Conservation (phyloP, 208 protist genomes). For the Entamoeba moshkovskii region DNA sequence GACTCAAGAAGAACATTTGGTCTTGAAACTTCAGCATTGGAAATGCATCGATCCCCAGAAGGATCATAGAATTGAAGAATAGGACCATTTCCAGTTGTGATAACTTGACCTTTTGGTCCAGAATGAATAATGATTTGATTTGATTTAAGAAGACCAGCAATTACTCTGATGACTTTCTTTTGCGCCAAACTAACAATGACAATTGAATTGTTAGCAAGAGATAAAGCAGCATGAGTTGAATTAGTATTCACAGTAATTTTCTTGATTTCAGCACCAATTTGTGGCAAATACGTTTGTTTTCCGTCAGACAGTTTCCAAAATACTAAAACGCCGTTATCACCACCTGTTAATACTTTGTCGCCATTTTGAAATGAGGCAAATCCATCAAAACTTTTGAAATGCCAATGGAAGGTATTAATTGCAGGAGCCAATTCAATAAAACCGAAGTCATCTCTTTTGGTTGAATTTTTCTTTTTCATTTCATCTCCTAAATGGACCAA, state of each 20-base stretch:
- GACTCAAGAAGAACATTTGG: background rate
- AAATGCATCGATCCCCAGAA: background rate
- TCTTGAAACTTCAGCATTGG: background rate
- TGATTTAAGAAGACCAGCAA: background rate
- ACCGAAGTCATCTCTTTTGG: background rate
- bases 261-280: background rate
- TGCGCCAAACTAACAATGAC: background rate
- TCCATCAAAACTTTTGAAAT: background rate
- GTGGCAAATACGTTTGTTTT: background rate
- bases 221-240: background rate
- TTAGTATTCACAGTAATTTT: background rate
- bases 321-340: background rate
- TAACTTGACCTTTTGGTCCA: background rate
- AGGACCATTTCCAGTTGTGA: background rate
- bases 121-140: background rate
- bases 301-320: background rate
- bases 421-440: background rate
- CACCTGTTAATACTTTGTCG: background rate
- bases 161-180: background rate
- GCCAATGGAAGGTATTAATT: background rate
- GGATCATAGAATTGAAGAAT: background rate
- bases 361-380: background rate
- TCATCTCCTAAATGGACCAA: background rate
- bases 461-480: background rate
- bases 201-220: background rate